These are phyloP conservation scores for Saturnispora hagleri DNA, from an alignment of 805 yeast genomes.

Conservation along the genomic window DNA sequence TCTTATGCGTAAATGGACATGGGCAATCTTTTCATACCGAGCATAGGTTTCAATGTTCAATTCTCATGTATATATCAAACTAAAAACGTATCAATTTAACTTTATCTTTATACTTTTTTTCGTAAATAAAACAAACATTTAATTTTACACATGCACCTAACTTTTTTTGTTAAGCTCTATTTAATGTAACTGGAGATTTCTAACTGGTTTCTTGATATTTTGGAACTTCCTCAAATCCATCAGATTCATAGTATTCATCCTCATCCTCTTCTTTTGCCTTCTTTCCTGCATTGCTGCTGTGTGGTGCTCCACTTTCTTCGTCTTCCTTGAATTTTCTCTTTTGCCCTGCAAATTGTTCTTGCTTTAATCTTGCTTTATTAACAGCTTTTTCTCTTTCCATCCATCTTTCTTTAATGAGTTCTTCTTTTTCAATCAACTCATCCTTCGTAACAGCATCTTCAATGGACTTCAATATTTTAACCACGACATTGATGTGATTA, in stretches of 20 bases:
- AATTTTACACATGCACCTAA: not conserved
- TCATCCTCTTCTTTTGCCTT: not conserved
- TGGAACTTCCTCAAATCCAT: slow-evolving; percentile 31
- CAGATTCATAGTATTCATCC: slow-evolving; percentile 25
- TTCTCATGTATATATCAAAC: not conserved
- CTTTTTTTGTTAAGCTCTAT: not conserved
- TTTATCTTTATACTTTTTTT: not conserved
- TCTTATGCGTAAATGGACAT: slow-evolving; percentile 20
- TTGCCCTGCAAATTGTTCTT: slow-evolving; percentile 13
- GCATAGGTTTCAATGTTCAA: not conserved
- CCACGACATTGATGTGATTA: slow-evolving; percentile 73
- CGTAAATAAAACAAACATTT: not conserved
- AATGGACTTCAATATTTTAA: slow-evolving; percentile 74
- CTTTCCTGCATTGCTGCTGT: not conserved
- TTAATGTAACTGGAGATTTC: not conserved
- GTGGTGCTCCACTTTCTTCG: not conserved
- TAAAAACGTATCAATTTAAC: not conserved
- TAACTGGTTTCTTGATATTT: slow-evolving; percentile 10
- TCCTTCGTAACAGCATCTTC: slow-evolving; percentile 77
- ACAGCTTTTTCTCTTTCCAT: slow-evolving; percentile 39
- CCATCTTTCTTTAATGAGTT: slow-evolving; percentile 53
- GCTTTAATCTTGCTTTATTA: slow-evolving; percentile 18
- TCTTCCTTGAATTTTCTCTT: slow-evolving; percentile 1
- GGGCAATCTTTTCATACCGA: not conserved
- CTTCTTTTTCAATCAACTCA: slow-evolving; percentile 54